Percentiles rank a stretch among this genome's conserved stretches.
phyloP scores from a whole-genome alignment of 352 stramenopile genomes.

The Pythium grandisporangium region DNA sequence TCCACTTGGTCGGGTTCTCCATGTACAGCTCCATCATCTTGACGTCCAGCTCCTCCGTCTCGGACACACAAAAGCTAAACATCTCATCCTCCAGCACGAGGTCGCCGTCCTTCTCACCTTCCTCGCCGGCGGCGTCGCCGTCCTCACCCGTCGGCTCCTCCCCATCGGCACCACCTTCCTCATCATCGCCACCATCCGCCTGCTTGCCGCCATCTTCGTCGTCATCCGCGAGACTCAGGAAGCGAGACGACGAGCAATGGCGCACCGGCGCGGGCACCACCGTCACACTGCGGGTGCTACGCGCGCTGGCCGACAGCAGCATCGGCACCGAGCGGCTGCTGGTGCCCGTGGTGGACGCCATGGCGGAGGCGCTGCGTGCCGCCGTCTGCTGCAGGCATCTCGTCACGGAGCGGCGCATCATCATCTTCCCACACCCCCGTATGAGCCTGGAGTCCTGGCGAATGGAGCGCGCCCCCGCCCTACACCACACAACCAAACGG shows the following conservation, averaged over 20 bases:
- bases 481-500: too few relatives aligned
- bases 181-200: conserved; percentile 9
- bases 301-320: conserved; percentile 2
- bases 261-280: conserved; percentile 16
- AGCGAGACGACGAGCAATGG: conserved; percentile 52
- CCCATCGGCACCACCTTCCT: conserved; percentile 13
- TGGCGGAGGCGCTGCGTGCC: background rate
- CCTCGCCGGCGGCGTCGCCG: conserved; percentile 11
- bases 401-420: too few relatives aligned
- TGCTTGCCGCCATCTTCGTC: conserved; percentile 10
- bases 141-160: conserved; percentile 13
- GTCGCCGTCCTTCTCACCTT: conserved; percentile 49
- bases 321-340: background rate
- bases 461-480: too few relatives aligned
- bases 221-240: conserved; percentile 67
- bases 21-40: conserved; percentile 78
- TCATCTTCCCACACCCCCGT: too few relatives aligned
- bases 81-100: conserved; percentile 63
- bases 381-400: too few relatives aligned
- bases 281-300: background rate
- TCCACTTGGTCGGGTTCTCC: conserved; percentile 83
- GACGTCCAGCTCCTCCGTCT: conserved; percentile 64
- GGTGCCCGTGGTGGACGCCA: background rate
- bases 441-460: too few relatives aligned
- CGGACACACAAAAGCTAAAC: conserved; percentile 57